Evolutionary conservation across 2,329 filamentous ascomycete genomes (phyloP), one percentile per base, ranked within the genome.

Genomic region (Grosmannia clavigera): DNA sequence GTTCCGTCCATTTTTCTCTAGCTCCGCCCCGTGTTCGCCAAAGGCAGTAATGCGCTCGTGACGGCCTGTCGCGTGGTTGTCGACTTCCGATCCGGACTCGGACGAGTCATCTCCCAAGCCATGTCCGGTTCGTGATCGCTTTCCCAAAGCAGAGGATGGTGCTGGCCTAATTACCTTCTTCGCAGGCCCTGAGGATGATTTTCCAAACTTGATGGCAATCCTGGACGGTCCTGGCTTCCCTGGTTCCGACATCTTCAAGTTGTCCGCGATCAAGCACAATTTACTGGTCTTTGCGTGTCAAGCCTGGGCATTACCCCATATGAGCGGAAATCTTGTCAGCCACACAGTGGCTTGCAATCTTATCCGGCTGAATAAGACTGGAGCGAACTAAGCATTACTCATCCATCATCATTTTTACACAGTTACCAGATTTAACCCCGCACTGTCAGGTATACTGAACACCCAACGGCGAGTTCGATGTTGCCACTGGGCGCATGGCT

Each of bases 161-260:
- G 70, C 68, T 10, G 70, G 65, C 19, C 70, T 72, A 25, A 67
- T 63, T 31, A 66, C 62, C 46, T 69, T 71, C 61, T 66, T 65
- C 19, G 66, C 6, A n/a, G 59, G 9, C 19, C 48, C 43, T 1
- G 64, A 57, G 1, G 62, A 22, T 2, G 51, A 14, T 3, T 69
- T 63, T 43, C 76, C 74, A 48, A 81, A 74, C 60, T 76, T 79
- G 55, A 81, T 80, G 62, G 78, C 77, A 66, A 81, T 79, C 31
- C 76, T 68, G 10, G 67, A 64, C 14, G 67, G 64, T 52, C 66
- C 73, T 14, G 71, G 64, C 52, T 69, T 70, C 59, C 66, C 69
- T 52, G 70, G 66, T 48, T 73, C 69, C 12, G 74, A 65, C 76
- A 78, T 78, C 43, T 61, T 57, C 31, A n/a, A 2, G 19, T 12